Evolutionary conservation across 2,329 filamentous ascomycete genomes (phyloP).

Genomic region (Calonectria naviculata): DNA sequence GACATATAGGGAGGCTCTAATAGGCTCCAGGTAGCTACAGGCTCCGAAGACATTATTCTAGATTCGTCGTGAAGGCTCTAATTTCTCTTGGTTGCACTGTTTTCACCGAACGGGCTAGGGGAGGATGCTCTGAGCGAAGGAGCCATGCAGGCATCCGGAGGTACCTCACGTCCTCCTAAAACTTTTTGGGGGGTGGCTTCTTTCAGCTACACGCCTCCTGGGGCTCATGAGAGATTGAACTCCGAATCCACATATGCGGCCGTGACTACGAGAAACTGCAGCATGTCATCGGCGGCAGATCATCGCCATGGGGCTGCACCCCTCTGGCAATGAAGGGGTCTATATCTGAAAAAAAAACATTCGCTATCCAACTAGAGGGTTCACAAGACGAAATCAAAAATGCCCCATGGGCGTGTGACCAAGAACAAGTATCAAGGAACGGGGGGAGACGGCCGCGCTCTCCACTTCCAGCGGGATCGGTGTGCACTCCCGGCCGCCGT

Average conservation of each 20-base stretch:
- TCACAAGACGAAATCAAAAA: constrained; percentile 27
- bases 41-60: not conserved
- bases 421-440: constrained; percentile 28
- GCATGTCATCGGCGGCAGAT: constrained; percentile 8
- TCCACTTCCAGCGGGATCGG: constrained; percentile 30
- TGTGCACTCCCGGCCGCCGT: constrained; percentile 32
- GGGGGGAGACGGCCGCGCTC: constrained; percentile 21
- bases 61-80: constrained; percentile 22
- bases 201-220: constrained; percentile 30
- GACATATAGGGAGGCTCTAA: constrained; percentile 40
- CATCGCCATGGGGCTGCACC: not conserved
- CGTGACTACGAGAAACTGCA: constrained; percentile 16
- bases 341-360: constrained; percentile 21
- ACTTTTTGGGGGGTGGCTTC: constrained; percentile 32
- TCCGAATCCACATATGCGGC: constrained; percentile 10
- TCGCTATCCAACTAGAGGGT: constrained; percentile 21
- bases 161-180: constrained; percentile 35
- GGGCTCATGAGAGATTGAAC: not conserved
- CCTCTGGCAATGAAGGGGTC: not conserved
- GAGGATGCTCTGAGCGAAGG: constrained; percentile 34
- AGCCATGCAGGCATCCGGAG: constrained; percentile 40
- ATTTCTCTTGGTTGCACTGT: constrained; percentile 35
- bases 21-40: constrained; percentile 2
- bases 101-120: constrained; percentile 36
- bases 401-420: constrained; percentile 40